These are phyloP conservation scores for Candida adriatica DNA, from an alignment of 805 yeast genomes.

Conservation along the genomic window DNA sequence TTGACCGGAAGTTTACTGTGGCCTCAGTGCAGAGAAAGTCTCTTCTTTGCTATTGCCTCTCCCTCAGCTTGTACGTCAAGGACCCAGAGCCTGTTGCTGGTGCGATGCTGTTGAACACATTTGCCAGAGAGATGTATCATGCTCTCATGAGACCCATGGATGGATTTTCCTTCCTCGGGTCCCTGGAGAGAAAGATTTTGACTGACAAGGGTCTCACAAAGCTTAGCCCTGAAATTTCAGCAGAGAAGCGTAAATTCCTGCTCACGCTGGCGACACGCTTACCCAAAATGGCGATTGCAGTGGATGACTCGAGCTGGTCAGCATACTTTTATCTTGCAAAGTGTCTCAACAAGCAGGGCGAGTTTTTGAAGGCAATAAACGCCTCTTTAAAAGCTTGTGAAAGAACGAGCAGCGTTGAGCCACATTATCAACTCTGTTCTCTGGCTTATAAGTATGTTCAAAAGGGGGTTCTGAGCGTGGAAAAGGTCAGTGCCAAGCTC, in stretches of 20 bases:
- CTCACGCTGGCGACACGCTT: slow-evolving; percentile 36
- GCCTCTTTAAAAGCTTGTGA: slow-evolving; percentile 39
- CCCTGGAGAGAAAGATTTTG: slow-evolving; percentile 20
- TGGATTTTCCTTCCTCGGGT: slow-evolving; percentile 42
- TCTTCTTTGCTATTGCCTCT: slow-evolving; percentile 68
- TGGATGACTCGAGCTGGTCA: slow-evolving; percentile 50
- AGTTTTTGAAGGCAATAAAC: slow-evolving; percentile 31
- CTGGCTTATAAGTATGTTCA: slow-evolving; percentile 49
- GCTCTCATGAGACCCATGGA: slow-evolving; percentile 51
- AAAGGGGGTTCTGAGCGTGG: slow-evolving; percentile 26
- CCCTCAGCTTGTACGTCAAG: slow-evolving; percentile 38
- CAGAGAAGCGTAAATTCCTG: slow-evolving; percentile 2
- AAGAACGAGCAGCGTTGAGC: slow-evolving; percentile 51
- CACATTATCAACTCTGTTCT: slow-evolving; percentile 63
- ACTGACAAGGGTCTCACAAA: slow-evolving; percentile 4
- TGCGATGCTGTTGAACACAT: slow-evolving; percentile 41
- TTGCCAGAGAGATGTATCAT: slow-evolving; percentile 48
- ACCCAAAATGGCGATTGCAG: slow-evolving; percentile 39
- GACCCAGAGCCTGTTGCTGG: slow-evolving; percentile 26
- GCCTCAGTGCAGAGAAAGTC: slow-evolving; percentile 64
- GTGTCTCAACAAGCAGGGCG: slow-evolving; percentile 40
- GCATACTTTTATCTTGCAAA: slow-evolving; percentile 53
- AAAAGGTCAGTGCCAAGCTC: slow-evolving; percentile 34
- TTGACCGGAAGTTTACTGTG: slow-evolving; percentile 53
- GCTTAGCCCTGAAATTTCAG: slow-evolving; percentile 1